Base-by-base conservation (phyloP, 2,329 filamentous ascomycete genomes). In the Tolypocladium sp. region DNA sequence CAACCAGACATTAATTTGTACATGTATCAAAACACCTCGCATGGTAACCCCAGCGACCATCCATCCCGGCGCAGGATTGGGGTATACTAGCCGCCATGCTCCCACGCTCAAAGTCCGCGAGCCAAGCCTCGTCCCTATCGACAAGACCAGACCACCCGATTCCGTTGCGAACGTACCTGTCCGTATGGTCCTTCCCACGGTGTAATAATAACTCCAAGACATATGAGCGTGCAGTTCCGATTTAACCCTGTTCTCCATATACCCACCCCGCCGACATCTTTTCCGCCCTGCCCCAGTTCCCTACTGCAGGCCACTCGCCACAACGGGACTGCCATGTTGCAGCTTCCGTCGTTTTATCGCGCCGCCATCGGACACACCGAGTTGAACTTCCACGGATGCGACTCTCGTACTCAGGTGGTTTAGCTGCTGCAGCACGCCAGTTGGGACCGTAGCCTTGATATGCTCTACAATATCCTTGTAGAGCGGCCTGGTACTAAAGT, bases 401-500 rank as follows among this genome's bases (percentile, higher is more conserved):
- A 72, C 22, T 20, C 67, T 63, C 17, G 59, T 27, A 9, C 27
- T 54, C 30, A 71, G 59, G 22, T n/a, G 37, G 13, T 57, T 58
- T 3, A 73, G 17, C 42, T 68, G 66, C 12, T 57, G 52, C 1
- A 44, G 27, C 13, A 64, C 30, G 8, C 67, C 61, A 1, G 56
- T 59, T 2, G 71, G 69, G 7, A 71, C 33, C 33, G 65, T 66
- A 4, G 58, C 60, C 46, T 71, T 69, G 35, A 80, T 68, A 15
- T 76, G 67, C 1, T 68, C 67, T 4, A 77, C 63, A 10, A 82
- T 77, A 1, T 68, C 68, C 7, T 72, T 68, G 17, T 74, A 76
- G 33, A 82, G 68, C 2, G 69, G 64, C 53, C 72, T 76, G 1
- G 79, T 78, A 25, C 67, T 73, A 9, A 86, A 67, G 62, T 80